These are phyloP conservation scores for Vigna unguiculata DNA, from an alignment of 306 rosid genomes.

Conservation along the genomic window DNA sequence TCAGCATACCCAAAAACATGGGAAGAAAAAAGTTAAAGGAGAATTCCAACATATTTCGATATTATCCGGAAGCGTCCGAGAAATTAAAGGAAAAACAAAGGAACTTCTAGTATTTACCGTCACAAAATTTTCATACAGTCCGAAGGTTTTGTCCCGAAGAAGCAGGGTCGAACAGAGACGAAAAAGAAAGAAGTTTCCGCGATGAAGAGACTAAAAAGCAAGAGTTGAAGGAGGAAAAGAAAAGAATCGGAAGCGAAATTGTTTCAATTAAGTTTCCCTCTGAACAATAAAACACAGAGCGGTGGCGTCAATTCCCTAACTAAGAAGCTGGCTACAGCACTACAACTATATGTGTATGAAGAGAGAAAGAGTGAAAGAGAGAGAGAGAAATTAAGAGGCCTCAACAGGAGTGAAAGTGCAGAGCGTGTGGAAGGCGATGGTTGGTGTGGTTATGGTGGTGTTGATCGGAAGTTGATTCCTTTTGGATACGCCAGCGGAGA, in stretches of 20 bases:
- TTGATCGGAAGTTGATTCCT: slow-evolving; percentile 47
- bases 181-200: too few relatives aligned
- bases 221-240: too few relatives aligned
- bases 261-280: slow-evolving; percentile 19
- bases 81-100: slow-evolving; percentile 8
- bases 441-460: slow-evolving; percentile 31
- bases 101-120: not conserved
- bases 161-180: too few relatives aligned
- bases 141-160: too few relatives aligned
- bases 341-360: not conserved
- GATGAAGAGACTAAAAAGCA: too few relatives aligned
- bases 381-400: too few relatives aligned
- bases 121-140: too few relatives aligned
- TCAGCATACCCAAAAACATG: not conserved
- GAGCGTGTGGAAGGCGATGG: slow-evolving; percentile 53
- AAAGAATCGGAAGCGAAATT: not conserved
- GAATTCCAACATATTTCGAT: not conserved
- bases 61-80: not conserved
- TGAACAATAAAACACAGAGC: slow-evolving; percentile 42
- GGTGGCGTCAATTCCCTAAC: slow-evolving; percentile 11
- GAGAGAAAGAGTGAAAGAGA: not conserved
- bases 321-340: not conserved
- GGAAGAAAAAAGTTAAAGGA: too few relatives aligned
- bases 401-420: slow-evolving; percentile 66
- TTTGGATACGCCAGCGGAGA: slow-evolving; percentile 70